Base-by-base conservation (phyloP, 495 filamentous ascomycete species). In the Pseudomonodictys pantanalensis region DNA sequence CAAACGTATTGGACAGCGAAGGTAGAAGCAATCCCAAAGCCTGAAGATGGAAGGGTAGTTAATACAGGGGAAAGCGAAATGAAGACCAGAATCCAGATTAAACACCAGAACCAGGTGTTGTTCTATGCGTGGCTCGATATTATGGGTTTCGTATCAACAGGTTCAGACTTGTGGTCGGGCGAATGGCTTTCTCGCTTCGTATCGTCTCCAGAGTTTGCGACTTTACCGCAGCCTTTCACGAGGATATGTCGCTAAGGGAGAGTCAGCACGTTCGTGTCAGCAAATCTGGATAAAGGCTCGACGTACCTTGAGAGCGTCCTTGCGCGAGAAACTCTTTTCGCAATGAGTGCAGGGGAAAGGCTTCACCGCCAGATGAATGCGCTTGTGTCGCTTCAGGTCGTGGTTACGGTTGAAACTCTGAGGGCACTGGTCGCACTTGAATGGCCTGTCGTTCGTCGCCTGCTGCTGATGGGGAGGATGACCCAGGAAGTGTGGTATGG, bases 361-460 rank as follows among this genome's bases (percentile, higher is more conserved):
- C 78, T 98, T 98, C 45, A 97, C 88, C 0, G 91, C 88, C 45
- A 97, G 75, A 73, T 98, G 93, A 54, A 98, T 98, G 54, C 91
- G 77, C 72, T 95, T 95, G 66, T 98, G 93, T 42, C 93, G 82
- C 72, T 98, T 98, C 52, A 98, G 76, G 68, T 98, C 95, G 68
- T 98, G 95, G 54, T 98, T 98, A 5, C 93, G 80, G 70, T 96
- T 98, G 79, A 98, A 98, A 51, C 88, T 89, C 67, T 95, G 89
- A 0, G 88, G 84, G 66, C 95, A 98, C 68, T 87, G 78, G 64
- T 97, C 90, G 70, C 93, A 98, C 67, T 93, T 93, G 77, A 93
- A 98, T 0, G 95, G 93, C 7, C 92, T 82, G 58, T 98, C 93
- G 54, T 85, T 86, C 5, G 81, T 77, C 22, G 76, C 76, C 32